Conservation (phyloP, 148 eudicot species). For the Beta vulgaris region DNA sequence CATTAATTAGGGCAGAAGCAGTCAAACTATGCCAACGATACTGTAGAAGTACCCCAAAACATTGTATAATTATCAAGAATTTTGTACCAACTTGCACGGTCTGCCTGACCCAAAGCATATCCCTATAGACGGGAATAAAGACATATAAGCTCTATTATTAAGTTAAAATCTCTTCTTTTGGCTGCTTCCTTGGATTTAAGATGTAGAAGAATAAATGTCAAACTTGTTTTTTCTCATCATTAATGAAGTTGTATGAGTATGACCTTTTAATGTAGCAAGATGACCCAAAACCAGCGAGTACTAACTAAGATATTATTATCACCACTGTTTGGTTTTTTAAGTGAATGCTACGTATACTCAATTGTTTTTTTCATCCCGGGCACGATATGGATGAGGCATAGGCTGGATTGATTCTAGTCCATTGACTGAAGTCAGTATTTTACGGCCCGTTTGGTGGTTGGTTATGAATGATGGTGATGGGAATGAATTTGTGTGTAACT, state of each 20-base stretch:
- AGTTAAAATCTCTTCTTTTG: neutral
- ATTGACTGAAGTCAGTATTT: too few species aligned
- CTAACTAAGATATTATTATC: too few species aligned
- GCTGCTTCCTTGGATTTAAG: neutral
- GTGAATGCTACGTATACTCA: too few species aligned
- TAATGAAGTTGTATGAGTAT: neutral
- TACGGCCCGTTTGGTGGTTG: too few species aligned
- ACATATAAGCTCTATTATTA: too few species aligned
- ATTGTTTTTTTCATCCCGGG: too few species aligned
- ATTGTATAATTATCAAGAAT: neutral
- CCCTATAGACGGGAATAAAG: neutral
- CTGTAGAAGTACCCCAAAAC: neutral
- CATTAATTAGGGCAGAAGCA: neutral
- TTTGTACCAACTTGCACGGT: neutral
- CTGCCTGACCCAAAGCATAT: neutral
- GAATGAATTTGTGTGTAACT: too few species aligned
- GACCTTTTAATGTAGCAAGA: neutral
- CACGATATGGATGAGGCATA: too few species aligned
- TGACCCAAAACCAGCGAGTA: neutral
- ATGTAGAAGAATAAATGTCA: neutral
- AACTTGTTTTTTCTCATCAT: constrained; percentile 5
- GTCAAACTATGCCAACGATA: constrained; percentile 2
- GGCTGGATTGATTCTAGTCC: too few species aligned
- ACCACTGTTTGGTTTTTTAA: too few species aligned
- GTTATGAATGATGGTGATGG: too few species aligned